Evolutionary conservation across 352 stramenopile genomes (phyloP).

Genomic region (Albugo candida): DNA sequence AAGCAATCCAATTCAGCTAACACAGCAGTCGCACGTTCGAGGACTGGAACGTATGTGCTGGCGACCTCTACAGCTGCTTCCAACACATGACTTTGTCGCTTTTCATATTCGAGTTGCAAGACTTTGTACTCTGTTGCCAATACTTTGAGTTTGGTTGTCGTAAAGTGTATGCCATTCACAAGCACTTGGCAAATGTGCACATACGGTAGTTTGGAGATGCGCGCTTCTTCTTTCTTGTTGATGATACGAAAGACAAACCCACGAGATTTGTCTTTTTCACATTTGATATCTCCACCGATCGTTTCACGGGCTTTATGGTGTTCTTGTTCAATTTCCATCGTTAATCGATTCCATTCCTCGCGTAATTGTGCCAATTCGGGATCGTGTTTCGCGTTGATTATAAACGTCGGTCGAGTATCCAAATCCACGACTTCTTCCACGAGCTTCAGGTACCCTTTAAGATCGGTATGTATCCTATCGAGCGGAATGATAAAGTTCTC

Average conservation of each 20-base stretch:
- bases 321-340: slow-evolving; percentile 67
- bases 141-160: slow-evolving; percentile 78
- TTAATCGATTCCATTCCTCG: slow-evolving; percentile 49
- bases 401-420: slow-evolving; percentile 48
- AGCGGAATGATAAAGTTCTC: slow-evolving; percentile 25
- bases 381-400: slow-evolving; percentile 73
- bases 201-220: slow-evolving; percentile 69
- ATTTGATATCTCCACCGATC: slow-evolving; percentile 73
- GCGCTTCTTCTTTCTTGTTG: slow-evolving; percentile 85
- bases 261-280: slow-evolving; percentile 83
- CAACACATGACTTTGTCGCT: slow-evolving; percentile 81
- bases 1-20: slow-evolving; percentile 92
- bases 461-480: slow-evolving; percentile 35
- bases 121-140: slow-evolving; percentile 73
- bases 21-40: slow-evolving; percentile 79
- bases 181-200: slow-evolving; percentile 90
- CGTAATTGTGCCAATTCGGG: slow-evolving; percentile 53
- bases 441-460: slow-evolving; percentile 44
- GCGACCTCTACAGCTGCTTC: slow-evolving; percentile 86
- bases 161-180: slow-evolving; percentile 97
- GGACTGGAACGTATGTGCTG: slow-evolving; percentile 88
- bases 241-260: slow-evolving; percentile 88
- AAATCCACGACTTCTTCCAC: slow-evolving; percentile 74
- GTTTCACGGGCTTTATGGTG: slow-evolving; percentile 32
- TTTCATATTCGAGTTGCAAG: slow-evolving; percentile 81